Base-by-base conservation (phyloP, 2,329 filamentous ascomycete species). In the Venturia carpophila region DNA sequence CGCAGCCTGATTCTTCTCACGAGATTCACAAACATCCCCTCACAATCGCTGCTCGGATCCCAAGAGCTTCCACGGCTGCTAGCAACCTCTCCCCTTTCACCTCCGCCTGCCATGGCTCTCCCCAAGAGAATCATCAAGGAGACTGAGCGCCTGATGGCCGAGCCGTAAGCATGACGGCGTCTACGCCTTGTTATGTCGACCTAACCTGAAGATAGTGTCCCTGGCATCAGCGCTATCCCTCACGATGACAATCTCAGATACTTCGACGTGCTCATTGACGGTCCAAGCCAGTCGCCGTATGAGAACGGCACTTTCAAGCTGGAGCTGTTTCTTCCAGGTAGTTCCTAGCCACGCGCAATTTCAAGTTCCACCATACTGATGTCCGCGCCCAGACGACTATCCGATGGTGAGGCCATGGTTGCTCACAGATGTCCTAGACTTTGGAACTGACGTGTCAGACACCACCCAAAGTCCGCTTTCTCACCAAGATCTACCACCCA, bases 401-500 rank as follows among this genome's bases (percentile, higher is more conserved):
- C 94, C 94, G 52, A 99, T 99, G 94, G 52, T 58, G 30, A 58
- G 30, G 17, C 52, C 21, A n/a, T 10, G 4, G 17, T 13, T 37
- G 27, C 3, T 37, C 47, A 19, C 1, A 34, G 10, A 21, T 37
- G 3, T 37, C 15, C 52, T 9, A 21, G 27, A 21, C 3, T n/a
- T 17, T n/a, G 17, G 17, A 10, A 37, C 52, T 37, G 27, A 58
- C 30, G 17, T 21, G 30, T 58, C 52, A 58, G 52, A 96, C 92
- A 42, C 93, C 94, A 64, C 94, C 94, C 58, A 97, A 97, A 82
- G 97, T 99, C 74, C 90, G 94, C 65, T 99, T 99, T 79, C 83
- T 99, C 63, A 99, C 95, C 71, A 97, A 96, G 80, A 97, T 99
- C 77, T 99, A 97, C 79, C 95, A 99, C 76, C 94, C 94, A 63